Base-by-base conservation (phyloP, 2,329 filamentous ascomycete genomes). In the Septoria linicola region DNA sequence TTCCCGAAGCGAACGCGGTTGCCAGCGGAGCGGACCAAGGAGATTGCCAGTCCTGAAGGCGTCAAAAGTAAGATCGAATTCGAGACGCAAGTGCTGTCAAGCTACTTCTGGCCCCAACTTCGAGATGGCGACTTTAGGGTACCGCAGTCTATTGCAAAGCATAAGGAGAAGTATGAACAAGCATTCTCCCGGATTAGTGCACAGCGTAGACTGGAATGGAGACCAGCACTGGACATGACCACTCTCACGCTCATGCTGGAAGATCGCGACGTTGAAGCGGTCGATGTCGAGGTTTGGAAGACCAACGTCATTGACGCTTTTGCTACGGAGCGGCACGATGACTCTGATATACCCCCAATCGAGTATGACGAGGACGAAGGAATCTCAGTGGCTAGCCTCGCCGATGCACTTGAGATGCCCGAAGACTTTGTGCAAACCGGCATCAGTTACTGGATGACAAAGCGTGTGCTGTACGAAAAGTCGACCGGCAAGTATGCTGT, bases 81-180 rank as follows among this genome's bases (percentile, higher is more conserved):
- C 47, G 52, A 60, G 16, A 52, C 55, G 23, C 91, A 93, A 66
- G 92, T 97, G 44, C 76, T 97, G 4, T 96, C 91, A 0, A 83
- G 90, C 17, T 83, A 96, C 55, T 99, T 95, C 75, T 99, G 93
- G 93, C 93, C 93, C 0, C 80, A 84, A 8, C 76, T 96, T 17
- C 81, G 87, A 42, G 80, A 84, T 54, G 85, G 89, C 50, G 75
- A 76, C 2, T 90, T 90, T 66, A 67, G 73, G 17, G 74, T 90
- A 2, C 88, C 88, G 1, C 53, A 69, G 0, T 73, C 76, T 1
- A 79, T 89, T 16, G 60, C 67, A 4, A 70, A 77, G 3, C 73
- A 88, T 23, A 88, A 95, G 67, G 72, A 79, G 42, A 77, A 74
- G 41, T 97, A 96, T 68, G 84, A 86, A 50, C 69, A 76, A 4